Percentiles rank a stretch among this genome's conserved stretches.
Conservation (phyloP, 805 yeast species). For the Priceomyces carsonii region DNA sequence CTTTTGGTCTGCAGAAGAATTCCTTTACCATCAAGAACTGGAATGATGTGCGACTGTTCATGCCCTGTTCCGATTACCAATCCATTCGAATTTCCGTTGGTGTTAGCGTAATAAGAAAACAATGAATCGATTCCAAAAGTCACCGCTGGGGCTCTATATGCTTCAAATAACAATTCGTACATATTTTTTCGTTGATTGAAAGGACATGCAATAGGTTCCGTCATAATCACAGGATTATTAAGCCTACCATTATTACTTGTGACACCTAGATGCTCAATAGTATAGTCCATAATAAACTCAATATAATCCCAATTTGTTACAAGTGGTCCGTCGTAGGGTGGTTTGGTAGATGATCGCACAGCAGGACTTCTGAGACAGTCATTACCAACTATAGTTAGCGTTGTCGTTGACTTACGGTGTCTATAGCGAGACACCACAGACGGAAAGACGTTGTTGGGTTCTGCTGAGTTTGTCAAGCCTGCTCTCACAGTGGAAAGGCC, state of each 20-base stretch:
- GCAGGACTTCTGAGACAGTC: constrained; percentile 75
- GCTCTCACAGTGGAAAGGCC: constrained; percentile 65
- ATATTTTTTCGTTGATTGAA: constrained; percentile 67
- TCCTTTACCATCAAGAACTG: constrained; percentile 73
- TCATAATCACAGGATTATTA: constrained; percentile 77
- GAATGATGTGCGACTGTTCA: constrained; percentile 80
- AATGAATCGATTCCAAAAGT: constrained; percentile 82
- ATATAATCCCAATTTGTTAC: constrained; percentile 91
- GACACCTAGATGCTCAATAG: constrained; percentile 79
- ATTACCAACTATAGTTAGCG: constrained; percentile 76
- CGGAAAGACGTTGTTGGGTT: constrained; percentile 69
- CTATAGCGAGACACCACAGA: constrained; percentile 70
- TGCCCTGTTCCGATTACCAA: constrained; percentile 82
- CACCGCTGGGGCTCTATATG: constrained; percentile 71
- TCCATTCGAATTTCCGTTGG: constrained; percentile 49
- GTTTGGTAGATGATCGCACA: constrained; percentile 63
- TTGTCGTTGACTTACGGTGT: constrained; percentile 66
- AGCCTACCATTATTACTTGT: constrained; percentile 46
- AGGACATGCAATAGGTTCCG: constrained; percentile 76
- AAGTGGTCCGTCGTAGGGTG: constrained; percentile 86
- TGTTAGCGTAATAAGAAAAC: constrained; percentile 71
- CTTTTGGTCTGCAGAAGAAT: constrained; percentile 68
- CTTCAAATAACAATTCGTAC: constrained; percentile 85
- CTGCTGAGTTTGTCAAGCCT: constrained; percentile 50
- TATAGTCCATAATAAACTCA: constrained; percentile 80